phyloP scores from a whole-genome alignment of 345 rosid species.

The Gossypium thurberi region DNA sequence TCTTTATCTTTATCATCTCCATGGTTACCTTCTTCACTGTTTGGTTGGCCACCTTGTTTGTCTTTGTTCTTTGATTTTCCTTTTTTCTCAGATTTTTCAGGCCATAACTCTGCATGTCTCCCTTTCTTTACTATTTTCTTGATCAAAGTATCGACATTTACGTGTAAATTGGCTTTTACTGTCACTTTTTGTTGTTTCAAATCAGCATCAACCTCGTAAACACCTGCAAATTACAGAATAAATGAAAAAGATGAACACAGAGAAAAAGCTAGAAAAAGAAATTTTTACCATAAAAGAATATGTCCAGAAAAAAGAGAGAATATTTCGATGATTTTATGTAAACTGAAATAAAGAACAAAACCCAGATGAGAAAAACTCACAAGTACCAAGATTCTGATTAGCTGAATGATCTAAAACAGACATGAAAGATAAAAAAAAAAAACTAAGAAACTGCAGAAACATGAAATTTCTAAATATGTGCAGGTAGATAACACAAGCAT shows the following conservation, averaged over 20 bases:
- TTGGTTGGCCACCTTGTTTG: constrained; percentile 31
- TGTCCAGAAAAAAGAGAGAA: neutral
- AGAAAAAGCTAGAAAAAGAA: neutral
- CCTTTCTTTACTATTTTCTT: constrained; percentile 60
- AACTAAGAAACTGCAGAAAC: neutral
- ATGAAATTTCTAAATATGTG: neutral
- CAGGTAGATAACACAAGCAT: neutral
- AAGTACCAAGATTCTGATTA: neutral
- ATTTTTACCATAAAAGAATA: neutral
- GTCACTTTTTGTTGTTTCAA: constrained; percentile 55
- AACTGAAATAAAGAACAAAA: constrained; percentile 9
- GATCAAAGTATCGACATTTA: constrained; percentile 42
- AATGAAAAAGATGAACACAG: neutral
- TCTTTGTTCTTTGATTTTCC: constrained; percentile 38
- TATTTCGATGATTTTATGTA: neutral
- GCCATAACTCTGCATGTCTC: constrained; percentile 62
- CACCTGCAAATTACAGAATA: constrained; percentile 39
- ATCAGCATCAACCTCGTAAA: constrained; percentile 52
- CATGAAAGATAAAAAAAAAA: neutral
- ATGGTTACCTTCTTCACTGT: constrained; percentile 16
- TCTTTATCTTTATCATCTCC: constrained; percentile 19
- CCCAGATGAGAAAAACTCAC: constrained; percentile 6
- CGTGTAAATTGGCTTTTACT: constrained; percentile 44
- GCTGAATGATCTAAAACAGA: neutral
- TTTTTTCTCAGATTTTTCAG: constrained; percentile 29